Evolutionary conservation across 2,329 filamentous ascomycete genomes (phyloP).

Genomic region (Fusarium nygamai): DNA sequence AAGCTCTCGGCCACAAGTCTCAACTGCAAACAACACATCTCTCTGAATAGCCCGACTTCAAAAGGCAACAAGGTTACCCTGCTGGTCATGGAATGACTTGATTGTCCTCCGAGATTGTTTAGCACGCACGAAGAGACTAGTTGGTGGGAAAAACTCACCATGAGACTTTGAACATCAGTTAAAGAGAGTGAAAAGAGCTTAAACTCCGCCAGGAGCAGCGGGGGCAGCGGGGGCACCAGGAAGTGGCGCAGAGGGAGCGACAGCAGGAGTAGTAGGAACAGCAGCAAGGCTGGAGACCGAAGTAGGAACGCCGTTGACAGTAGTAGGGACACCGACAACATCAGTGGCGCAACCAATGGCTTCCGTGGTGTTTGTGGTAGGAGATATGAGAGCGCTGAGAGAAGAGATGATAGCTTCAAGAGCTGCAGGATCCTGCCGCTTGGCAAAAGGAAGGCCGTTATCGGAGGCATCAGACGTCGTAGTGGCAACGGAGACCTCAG

Average conservation of each 20-base stretch:
- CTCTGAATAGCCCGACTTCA: not conserved
- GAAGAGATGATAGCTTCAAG: not conserved
- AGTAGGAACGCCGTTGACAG: not conserved
- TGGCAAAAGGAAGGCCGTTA: not conserved
- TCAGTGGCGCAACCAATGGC: not conserved
- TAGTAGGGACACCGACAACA: not conserved
- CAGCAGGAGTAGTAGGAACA: not conserved
- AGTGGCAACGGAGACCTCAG: not conserved
- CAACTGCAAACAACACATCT: not conserved
- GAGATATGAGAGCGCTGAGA: not conserved
- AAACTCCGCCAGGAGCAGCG: not conserved
- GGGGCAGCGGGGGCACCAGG: not conserved
- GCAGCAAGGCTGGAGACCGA: not conserved
- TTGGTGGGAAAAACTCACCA: not conserved
- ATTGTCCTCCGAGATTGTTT: not conserved
- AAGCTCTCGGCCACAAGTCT: not conserved
- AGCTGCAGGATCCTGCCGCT: not conserved
- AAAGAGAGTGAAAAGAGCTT: not conserved
- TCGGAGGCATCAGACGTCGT: not conserved
- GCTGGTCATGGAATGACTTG: not conserved
- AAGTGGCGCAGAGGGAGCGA: not conserved
- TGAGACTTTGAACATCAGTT: not conserved
- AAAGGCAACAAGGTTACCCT: not conserved
- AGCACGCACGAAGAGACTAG: not conserved
- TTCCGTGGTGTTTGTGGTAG: not conserved